Conservation (phyloP, 768 basidiomycete species). For the Leccinum rimulosum region DNA sequence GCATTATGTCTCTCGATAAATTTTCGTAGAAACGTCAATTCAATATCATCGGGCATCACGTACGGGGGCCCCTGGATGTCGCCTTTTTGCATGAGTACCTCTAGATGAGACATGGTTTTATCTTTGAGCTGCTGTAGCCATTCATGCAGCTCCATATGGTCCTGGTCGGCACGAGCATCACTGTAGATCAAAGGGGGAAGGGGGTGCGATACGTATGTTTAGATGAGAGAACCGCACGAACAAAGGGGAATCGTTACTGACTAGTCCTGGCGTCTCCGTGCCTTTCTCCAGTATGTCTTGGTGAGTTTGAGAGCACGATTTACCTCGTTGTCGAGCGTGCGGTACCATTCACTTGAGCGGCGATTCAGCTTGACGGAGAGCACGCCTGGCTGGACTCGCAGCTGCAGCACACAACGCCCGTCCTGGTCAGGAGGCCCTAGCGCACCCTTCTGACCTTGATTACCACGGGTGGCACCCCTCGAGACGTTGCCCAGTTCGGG, state of each 20-base stretch:
- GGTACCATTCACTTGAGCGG: slow-evolving; percentile 81
- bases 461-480: slow-evolving; percentile 78
- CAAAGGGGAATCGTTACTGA: slow-evolving; percentile 14
- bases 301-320: slow-evolving; percentile 79
- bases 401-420: slow-evolving; percentile 74
- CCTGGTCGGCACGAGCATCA: slow-evolving; percentile 80
- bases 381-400: slow-evolving; percentile 81
- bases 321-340: slow-evolving; percentile 73
- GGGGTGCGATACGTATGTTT: slow-evolving; percentile 6
- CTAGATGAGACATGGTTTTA: slow-evolving; percentile 85
- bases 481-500: slow-evolving; percentile 85
- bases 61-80: slow-evolving; percentile 85
- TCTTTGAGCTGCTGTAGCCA: slow-evolving; percentile 87
- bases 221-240: not conserved
- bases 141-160: slow-evolving; percentile 86
- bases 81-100: slow-evolving; percentile 84
- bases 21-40: slow-evolving; percentile 74
- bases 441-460: slow-evolving; percentile 84
- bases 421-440: slow-evolving; percentile 68
- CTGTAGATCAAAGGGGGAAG: slow-evolving; percentile 9
- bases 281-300: slow-evolving; percentile 84
- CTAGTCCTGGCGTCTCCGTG: slow-evolving; percentile 76
- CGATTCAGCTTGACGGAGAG: slow-evolving; percentile 72
- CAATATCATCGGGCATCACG: slow-evolving; percentile 75
- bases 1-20: slow-evolving; percentile 78